These are phyloP conservation scores for Eucalyptus sp. DNA, from an alignment of 345 rosid genomes.

Conservation along the genomic window DNA sequence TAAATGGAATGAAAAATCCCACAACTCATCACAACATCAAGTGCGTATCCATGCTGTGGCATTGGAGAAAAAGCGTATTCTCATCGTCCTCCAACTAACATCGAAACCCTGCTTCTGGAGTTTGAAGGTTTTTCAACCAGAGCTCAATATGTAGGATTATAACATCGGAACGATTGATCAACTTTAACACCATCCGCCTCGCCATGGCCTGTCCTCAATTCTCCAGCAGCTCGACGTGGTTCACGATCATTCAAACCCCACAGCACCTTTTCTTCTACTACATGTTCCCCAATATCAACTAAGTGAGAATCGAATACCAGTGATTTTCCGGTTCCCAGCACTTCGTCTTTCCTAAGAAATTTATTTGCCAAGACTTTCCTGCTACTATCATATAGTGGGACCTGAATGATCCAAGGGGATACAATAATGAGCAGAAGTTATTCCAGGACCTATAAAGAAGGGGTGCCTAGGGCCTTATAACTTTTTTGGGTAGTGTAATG, in stretches of 20 bases:
- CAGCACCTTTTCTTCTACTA: constrained; percentile 1
- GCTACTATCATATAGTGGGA: constrained; percentile 40
- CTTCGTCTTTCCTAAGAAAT: constrained; percentile 42
- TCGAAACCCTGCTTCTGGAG: neutral
- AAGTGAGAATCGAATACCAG: constrained; percentile 25
- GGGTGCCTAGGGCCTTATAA: neutral
- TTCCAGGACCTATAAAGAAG: neutral
- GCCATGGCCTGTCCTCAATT: neutral
- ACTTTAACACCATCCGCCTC: neutral
- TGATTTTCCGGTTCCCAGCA: constrained; percentile 28
- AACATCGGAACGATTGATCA: neutral
- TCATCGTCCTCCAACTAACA: neutral
- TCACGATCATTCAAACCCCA: neutral
- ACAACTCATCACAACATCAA: no score
- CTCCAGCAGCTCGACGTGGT: neutral
- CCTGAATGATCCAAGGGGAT: constrained; percentile 10
- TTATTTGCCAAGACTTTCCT: constrained; percentile 19
- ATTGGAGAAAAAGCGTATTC: neutral
- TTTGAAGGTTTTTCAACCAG: neutral
- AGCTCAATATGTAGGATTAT: no score
- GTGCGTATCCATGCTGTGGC: no score
- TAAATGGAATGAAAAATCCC: no score
- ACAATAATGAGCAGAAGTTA: neutral
- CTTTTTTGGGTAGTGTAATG: neutral
- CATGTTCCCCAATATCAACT: constrained; percentile 41